Conservation (phyloP, 176 grass and related monocot species). For the Zea luxurians region DNA sequence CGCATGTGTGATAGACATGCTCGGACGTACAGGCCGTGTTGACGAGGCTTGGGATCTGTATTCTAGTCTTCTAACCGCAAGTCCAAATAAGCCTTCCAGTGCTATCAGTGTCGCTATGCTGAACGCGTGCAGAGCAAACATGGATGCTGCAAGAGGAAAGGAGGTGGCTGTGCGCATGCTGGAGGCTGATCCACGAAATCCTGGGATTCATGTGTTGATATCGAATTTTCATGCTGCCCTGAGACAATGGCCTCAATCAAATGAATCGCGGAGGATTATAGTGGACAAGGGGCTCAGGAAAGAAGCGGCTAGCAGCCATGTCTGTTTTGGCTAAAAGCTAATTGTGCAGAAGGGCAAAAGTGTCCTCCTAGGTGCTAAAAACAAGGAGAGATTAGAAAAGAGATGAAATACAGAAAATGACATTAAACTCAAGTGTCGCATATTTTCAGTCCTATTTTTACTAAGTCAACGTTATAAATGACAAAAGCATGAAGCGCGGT, state of each 20-base stretch:
- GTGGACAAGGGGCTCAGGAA: slow-evolving; percentile 53
- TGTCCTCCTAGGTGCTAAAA: too few species aligned
- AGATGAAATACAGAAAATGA: too few species aligned
- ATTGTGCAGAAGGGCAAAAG: not conserved
- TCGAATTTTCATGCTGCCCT: slow-evolving; percentile 57
- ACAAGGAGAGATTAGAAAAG: not conserved
- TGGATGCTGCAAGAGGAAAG: slow-evolving; percentile 56
- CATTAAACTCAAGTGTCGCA: too few species aligned
- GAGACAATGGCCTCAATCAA: slow-evolving; percentile 43
- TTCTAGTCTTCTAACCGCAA: slow-evolving; percentile 35
- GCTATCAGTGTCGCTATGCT: slow-evolving; percentile 62
- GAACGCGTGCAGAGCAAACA: slow-evolving; percentile 47
- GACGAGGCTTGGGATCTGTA: slow-evolving; percentile 70
- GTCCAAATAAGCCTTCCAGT: slow-evolving; percentile 11
- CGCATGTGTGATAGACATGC: slow-evolving; percentile 54
- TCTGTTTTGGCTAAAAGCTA: slow-evolving; percentile 23
- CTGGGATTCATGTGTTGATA: slow-evolving; percentile 51
- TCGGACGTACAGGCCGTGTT: slow-evolving; percentile 54
- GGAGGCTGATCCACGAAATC: slow-evolving; percentile 42
- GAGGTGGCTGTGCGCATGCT: slow-evolving; percentile 48
- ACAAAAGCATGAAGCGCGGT: too few species aligned
- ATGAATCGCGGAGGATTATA: slow-evolving; percentile 47
- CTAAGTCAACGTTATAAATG: too few species aligned
- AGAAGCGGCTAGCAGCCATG: slow-evolving; percentile 48
- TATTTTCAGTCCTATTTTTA: too few species aligned